Base-by-base conservation (phyloP, 345 rosid genomes). In the Aethionema arabicum region DNA sequence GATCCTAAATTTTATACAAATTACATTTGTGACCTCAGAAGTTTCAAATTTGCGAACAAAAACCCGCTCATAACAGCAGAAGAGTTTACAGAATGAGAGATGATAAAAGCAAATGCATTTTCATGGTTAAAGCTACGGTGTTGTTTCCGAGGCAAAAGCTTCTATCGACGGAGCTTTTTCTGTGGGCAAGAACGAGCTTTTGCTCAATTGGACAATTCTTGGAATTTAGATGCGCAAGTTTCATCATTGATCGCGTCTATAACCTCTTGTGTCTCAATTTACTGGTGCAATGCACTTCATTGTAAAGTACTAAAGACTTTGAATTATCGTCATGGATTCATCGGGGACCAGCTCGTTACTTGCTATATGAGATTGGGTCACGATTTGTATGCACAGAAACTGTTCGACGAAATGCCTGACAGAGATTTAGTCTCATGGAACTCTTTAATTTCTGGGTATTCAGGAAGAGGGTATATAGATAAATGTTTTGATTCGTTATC, bases 391-490 rank as follows among this genome's bases (percentile, higher is more conserved):
- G 88, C 84, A 8, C 56, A 54, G 65, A 66, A 77, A 21, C 16
- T 78, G 80, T 85, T 87, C 74, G 87, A 78, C 65, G 85, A 87
- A 86, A 77, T 86, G 77, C 79, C 91, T 46, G 59, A 64, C 0
- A 81, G 68, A 60, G 93, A 88, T 69, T 46, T 79, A 43, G 64
- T 75, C 36, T 86, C 91, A 13, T 86, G 93, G 86, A 89, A 89
- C 73, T 86, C 87, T 31, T 69, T 86, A 14, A 75, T 84, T 33
- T 78, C 85, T 2, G 80, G 82, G 42, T 77, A 72, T 68, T 78
- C 82, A 8, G 70, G 68, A 37, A 70, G 27, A 49, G 80, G 86
- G 56, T 66, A 55, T 63, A 43, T 77, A 36, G 30, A 11, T 5
- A 65, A 42, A 56, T 84, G 87, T 59, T 44, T 82, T 27, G 3